These are phyloP conservation scores for Fusarium caatingaense DNA, from an alignment of 2,329 filamentous ascomycete genomes.

Conservation along the genomic window DNA sequence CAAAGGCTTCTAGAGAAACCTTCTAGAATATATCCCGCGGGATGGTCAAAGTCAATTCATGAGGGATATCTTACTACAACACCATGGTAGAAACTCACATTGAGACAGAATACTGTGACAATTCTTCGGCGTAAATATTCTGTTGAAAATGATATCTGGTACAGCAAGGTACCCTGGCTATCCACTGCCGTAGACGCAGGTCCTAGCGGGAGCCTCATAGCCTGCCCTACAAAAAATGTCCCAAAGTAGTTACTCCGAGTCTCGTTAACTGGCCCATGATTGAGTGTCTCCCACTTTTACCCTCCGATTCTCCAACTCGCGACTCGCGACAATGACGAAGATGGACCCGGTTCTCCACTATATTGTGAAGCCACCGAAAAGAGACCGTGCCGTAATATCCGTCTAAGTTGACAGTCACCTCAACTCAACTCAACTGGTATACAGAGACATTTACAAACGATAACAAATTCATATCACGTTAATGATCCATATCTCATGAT, in stretches of 20 bases:
- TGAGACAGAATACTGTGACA: no score
- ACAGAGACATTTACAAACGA: neutral
- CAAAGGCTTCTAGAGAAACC: slow-evolving; percentile 1
- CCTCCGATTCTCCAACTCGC: neutral
- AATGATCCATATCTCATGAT: neutral
- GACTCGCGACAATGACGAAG: slow-evolving; percentile 22
- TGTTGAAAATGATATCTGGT: no score
- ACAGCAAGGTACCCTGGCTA: neutral
- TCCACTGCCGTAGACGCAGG: slow-evolving; percentile 2
- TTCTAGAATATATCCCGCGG: slow-evolving; percentile 1
- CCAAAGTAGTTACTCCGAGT: slow-evolving; percentile 7
- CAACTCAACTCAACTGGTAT: no score
- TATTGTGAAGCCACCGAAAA: slow-evolving; percentile 27
- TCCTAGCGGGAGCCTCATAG: neutral
- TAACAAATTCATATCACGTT: neutral
- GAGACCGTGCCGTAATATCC: slow-evolving; percentile 37
- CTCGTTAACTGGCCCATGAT: neutral
- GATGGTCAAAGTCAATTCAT: neutral
- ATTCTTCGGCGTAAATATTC: neutral
- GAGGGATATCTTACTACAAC: neutral
- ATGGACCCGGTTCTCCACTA: neutral
- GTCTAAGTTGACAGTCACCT: neutral
- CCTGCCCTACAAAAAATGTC: slow-evolving; percentile 5
- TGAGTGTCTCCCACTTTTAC: neutral
- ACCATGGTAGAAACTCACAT: no score